Evolutionary conservation across 768 basidiomycete genomes (phyloP), one percentile per base, ranked within the genome.

Genomic region (Chiua virens): DNA sequence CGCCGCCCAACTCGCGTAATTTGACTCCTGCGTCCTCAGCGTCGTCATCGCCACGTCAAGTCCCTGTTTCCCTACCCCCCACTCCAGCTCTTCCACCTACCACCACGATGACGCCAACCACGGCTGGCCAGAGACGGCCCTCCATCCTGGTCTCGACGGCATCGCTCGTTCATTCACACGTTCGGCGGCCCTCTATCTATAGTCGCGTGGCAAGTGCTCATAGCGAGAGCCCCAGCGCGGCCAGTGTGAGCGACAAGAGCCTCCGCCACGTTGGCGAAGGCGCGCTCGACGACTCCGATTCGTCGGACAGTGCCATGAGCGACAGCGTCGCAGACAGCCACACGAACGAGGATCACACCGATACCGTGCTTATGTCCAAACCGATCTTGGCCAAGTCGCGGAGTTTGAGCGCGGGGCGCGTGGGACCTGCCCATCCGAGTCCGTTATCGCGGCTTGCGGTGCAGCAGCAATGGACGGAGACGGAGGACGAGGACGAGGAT

Each of bases 261-360:
- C 69, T 81, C 28, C 73, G 80, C 2, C 83, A 89, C 58, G 80
- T 85, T 11, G 89, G 89, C 5, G 89, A 90, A 60, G 87, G 89
- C 23, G 86, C 85, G 2, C 68, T 92, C 4, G 85, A 87, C 51
- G 87, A 89, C 60, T 89, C 87, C 0, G 88, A 89, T 69, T 87
- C 87, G 1, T 79, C 78, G 2, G 77, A 71, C 13, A 45, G 51
- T 5, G 55, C 44, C 14, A 59, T 42, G 36, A 55, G 63, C 25
- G 66, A 63, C 25, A 55, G 58, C 9, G 49, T 53, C 14, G 49
- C 22, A 9, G 61, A 59, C n/a, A 50, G 56, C 13, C 53, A 56
- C 22, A 49, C 21, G 22, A 67, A 66, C 50, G 74, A 63, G 37
- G 75, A 68, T 25, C 71, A 67, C 10, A 60, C 59, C n/a, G 71